These are phyloP conservation scores for Eurotiales sp. DNA, from an alignment of 2,329 filamentous ascomycete species.

Conservation along the genomic window DNA sequence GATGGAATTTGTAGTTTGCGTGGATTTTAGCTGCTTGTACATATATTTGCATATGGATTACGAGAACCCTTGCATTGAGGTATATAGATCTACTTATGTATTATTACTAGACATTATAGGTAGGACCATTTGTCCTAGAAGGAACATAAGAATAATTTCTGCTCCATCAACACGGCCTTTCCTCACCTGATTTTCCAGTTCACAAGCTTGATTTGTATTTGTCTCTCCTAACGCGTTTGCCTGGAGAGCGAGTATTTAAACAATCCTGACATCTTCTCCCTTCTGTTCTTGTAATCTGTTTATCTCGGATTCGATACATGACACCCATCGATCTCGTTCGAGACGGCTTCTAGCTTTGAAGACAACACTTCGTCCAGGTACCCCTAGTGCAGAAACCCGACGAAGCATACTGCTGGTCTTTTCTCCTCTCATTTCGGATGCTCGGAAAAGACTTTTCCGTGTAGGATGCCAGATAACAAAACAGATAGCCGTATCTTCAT, in stretches of 20 bases:
- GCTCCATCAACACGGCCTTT: background rate
- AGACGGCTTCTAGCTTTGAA: slow-evolving; percentile 63
- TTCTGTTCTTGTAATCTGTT: slow-evolving; percentile 51
- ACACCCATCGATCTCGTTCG: slow-evolving; percentile 65
- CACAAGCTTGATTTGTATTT: too few species aligned
- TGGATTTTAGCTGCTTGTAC: slow-evolving; percentile 1
- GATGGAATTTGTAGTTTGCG: too few species aligned
- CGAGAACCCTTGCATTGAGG: background rate
- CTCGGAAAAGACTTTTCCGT: slow-evolving; percentile 54
- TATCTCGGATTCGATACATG: slow-evolving; percentile 64
- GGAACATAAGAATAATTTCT: slow-evolving; percentile 14
- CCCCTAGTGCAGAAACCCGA: slow-evolving; percentile 58
- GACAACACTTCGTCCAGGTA: slow-evolving; percentile 59
- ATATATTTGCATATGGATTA: slow-evolving; percentile 11
- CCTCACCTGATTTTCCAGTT: background rate
- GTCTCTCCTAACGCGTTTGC: too few species aligned
- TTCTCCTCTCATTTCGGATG: slow-evolving; percentile 36
- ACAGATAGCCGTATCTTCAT: slow-evolving; percentile 63
- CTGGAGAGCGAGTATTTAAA: slow-evolving; percentile 15
- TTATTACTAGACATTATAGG: slow-evolving; percentile 15
- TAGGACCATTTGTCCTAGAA: background rate
- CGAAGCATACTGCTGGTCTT: slow-evolving; percentile 48
- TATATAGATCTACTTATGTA: slow-evolving; percentile 21
- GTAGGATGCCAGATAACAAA: slow-evolving; percentile 65
- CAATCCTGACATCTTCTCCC: slow-evolving; percentile 50